Conservation (phyloP, 345 rosid genomes). For the Eucalyptus tenuipes region DNA sequence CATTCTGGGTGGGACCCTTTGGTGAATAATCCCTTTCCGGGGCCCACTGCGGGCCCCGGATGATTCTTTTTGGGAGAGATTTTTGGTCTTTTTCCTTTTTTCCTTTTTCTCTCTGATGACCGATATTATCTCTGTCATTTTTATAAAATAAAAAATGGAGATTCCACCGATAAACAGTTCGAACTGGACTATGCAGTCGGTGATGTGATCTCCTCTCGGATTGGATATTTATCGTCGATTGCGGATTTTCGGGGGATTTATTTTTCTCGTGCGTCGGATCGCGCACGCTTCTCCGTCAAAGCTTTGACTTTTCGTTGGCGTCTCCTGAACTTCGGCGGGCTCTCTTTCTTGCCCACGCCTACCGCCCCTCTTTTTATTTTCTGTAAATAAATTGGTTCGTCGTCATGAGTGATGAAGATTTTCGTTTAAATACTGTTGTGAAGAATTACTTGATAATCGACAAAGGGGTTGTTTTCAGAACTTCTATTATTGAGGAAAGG, state of each 20-base stretch:
- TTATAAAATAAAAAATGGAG: background rate
- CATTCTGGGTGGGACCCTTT: background rate
- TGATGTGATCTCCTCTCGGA: background rate
- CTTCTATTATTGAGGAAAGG: background rate
- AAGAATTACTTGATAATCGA: background rate
- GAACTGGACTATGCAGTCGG: background rate
- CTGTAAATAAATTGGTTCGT: background rate
- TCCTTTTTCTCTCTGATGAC: background rate
- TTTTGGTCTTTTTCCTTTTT: background rate
- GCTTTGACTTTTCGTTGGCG: background rate
- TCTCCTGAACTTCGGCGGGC: background rate
- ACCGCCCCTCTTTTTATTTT: background rate
- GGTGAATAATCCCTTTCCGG: background rate
- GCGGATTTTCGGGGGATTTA: background rate
- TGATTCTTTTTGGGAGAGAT: background rate
- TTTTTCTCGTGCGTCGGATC: background rate
- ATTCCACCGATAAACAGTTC: background rate
- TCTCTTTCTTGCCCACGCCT: background rate
- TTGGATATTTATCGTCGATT: background rate
- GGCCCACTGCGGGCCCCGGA: background rate
- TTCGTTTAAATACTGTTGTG: background rate
- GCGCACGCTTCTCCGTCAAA: background rate
- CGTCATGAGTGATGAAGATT: background rate
- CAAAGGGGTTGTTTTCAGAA: background rate
- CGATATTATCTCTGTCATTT: background rate